Conservation (phyloP, 441 rosid species). For the Manihot esculenta region DNA sequence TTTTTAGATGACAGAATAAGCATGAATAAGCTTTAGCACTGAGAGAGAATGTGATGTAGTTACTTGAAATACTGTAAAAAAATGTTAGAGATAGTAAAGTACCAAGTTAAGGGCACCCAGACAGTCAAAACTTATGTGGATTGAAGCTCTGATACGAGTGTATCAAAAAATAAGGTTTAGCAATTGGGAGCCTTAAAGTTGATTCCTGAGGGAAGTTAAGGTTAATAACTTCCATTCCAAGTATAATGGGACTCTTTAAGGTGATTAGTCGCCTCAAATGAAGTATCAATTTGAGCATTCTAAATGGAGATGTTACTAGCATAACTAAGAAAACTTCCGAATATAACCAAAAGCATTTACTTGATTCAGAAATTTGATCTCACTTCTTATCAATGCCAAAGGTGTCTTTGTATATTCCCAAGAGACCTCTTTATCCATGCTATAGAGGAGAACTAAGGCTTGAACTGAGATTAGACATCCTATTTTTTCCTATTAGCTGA, state of each 20-base stretch:
- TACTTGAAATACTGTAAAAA: background rate
- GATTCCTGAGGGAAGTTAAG: background rate
- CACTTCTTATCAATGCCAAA: background rate
- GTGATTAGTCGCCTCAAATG: background rate
- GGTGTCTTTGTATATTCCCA: background rate
- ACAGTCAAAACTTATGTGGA: background rate
- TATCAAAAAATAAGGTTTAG: background rate
- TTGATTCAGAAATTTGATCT: background rate
- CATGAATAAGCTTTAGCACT: no score
- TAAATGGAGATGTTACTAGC: background rate
- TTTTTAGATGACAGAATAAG: background rate
- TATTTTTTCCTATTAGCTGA: background rate
- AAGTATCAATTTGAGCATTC: background rate
- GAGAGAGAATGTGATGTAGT: background rate
- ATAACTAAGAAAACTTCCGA: background rate
- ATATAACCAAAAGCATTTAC: background rate
- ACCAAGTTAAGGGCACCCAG: constrained; percentile 8
- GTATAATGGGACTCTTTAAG: background rate
- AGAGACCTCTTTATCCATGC: background rate
- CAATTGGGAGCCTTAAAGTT: background rate
- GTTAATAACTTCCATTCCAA: background rate
- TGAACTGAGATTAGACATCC: background rate
- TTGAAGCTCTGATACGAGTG: no score
- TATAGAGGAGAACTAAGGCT: background rate
- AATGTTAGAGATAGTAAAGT: background rate